phyloP scores from a whole-genome alignment of 2,329 filamentous ascomycete species.

The Celoporthe dispersa region DNA sequence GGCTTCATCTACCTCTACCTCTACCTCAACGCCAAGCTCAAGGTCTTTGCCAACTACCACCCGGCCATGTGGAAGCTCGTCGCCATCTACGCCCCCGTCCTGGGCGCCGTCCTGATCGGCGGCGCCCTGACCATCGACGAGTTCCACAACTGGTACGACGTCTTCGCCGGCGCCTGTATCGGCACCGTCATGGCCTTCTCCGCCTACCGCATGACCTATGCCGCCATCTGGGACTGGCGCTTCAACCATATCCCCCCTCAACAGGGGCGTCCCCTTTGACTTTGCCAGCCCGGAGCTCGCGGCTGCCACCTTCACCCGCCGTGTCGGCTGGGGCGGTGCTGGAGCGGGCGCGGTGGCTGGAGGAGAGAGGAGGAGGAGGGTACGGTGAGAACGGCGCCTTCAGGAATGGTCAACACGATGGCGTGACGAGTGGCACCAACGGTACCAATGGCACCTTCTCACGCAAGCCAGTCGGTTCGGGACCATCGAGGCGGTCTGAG shows the following conservation, averaged over 20 bases:
- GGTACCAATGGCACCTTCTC: slow-evolving; percentile 19
- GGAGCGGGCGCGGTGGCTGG: not conserved
- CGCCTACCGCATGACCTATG: slow-evolving; percentile 69
- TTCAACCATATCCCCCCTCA: slow-evolving; percentile 70
- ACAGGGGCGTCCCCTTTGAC: slow-evolving; percentile 41
- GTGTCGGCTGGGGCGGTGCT: slow-evolving; percentile 34
- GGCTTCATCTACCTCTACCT: slow-evolving; percentile 73
- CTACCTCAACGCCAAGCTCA: slow-evolving; percentile 80
- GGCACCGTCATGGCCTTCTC: slow-evolving; percentile 66
- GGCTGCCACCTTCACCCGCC: slow-evolving; percentile 35
- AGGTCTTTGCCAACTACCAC: slow-evolving; percentile 74
- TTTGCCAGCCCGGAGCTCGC: slow-evolving; percentile 33
- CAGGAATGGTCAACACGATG: not conserved
- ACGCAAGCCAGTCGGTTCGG: slow-evolving; percentile 23
- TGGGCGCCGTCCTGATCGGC: slow-evolving; percentile 70
- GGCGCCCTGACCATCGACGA: slow-evolving; percentile 74
- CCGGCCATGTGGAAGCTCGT: slow-evolving; percentile 76
- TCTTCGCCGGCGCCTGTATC: slow-evolving; percentile 67
- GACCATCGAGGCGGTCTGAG: slow-evolving; percentile 7
- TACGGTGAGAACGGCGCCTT: slow-evolving; percentile 8
- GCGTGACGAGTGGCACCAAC: slow-evolving; percentile 4
- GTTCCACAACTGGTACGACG: slow-evolving; percentile 77
- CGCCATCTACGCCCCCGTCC: slow-evolving; percentile 65
- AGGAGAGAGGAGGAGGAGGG: not conserved
- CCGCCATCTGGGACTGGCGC: slow-evolving; percentile 70